Conservation (phyloP, 208 protist species). For the Crithidia fasciculata region DNA sequence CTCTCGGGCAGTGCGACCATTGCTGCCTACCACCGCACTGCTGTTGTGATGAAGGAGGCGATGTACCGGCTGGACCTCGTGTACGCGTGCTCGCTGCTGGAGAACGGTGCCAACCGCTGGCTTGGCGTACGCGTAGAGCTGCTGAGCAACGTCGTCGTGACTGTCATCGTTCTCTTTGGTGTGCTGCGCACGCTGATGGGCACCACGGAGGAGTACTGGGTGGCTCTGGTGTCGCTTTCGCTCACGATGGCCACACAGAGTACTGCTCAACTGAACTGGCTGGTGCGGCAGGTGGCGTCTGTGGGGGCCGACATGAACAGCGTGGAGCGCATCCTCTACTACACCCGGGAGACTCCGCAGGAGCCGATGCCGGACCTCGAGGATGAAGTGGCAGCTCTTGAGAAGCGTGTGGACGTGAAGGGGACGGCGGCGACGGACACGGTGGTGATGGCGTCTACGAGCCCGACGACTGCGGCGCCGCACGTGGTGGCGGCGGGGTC, state of each 20-base stretch:
- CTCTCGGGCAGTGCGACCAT: conserved; percentile 88
- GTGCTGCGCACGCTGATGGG: conserved; percentile 52
- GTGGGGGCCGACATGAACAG: conserved; percentile 1
- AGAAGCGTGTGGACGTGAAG: conserved; percentile 2
- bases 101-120: conserved; percentile 81
- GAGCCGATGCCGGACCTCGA: conserved; percentile 41
- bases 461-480: conserved; percentile 18
- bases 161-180: conserved; percentile 41
- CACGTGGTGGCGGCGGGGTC: conserved; percentile 17
- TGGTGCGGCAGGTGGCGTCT: conserved; percentile 24
- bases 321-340: conserved; percentile 79
- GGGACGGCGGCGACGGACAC: conserved; percentile 13
- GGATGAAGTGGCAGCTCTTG: not conserved
- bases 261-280: conserved; percentile 40
- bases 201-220: conserved; percentile 33
- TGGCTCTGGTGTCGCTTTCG: conserved; percentile 38
- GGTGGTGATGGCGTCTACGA: conserved; percentile 21
- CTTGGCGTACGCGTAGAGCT: conserved; percentile 86
- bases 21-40: conserved; percentile 45
- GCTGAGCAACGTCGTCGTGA: conserved; percentile 73
- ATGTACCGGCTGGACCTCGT: conserved; percentile 69
- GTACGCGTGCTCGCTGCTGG: conserved; percentile 37
- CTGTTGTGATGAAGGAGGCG: conserved; percentile 55
- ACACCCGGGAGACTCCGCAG: conserved; percentile 61
- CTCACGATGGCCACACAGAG: conserved; percentile 46